Conservation (phyloP, 2,329 filamentous ascomycete species). For the Fusarium dlaminii region DNA sequence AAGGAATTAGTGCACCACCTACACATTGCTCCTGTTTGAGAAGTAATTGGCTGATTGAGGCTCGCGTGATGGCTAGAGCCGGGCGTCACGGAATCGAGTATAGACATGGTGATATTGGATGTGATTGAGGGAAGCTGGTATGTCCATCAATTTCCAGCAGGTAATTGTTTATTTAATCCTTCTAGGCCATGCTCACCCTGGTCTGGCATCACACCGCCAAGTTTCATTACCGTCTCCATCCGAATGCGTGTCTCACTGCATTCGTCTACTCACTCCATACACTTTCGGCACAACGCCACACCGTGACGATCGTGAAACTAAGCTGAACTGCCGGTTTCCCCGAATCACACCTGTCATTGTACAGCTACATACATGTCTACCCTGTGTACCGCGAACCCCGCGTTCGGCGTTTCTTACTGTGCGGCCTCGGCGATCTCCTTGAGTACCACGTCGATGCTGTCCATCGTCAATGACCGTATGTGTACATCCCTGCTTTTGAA, state of each 20-base stretch:
- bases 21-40: not conserved
- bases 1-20: not conserved
- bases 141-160: not conserved
- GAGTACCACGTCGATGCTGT: conserved; percentile 12
- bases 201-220: not conserved
- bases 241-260: conserved; percentile 3
- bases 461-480: conserved; percentile 11
- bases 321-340: not conserved
- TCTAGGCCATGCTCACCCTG: not conserved
- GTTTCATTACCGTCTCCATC: not conserved
- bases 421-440: conserved; percentile 7
- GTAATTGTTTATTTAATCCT: not conserved
- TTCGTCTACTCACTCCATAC: not conserved
- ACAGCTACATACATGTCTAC: not conserved
- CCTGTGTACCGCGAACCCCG: not conserved
- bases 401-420: not conserved
- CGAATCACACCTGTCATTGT: not conserved
- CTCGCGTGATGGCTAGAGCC: not conserved
- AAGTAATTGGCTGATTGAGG: not conserved
- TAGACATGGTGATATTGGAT: not conserved
- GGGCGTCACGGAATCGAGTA: not conserved
- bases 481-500: conserved; percentile 1
- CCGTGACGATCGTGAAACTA: not conserved
- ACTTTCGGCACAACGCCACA: not conserved
- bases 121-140: not conserved